Evolutionary conservation across 176 grass and related monocot genomes (phyloP).

Genomic region (Leersia perrieri): DNA sequence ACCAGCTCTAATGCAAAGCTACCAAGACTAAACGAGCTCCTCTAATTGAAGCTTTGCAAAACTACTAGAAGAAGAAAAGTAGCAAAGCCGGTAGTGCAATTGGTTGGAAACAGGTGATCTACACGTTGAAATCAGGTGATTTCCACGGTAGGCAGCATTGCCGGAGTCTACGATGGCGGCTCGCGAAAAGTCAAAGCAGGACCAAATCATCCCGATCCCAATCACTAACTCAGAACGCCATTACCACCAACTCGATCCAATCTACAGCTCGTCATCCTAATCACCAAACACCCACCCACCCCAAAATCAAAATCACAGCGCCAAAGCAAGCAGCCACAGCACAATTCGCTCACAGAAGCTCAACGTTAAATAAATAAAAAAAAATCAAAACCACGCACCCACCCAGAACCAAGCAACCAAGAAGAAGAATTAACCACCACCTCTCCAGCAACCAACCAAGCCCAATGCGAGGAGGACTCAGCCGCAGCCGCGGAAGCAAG

Average conservation of each 20-base stretch:
- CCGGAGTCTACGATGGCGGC: constrained; percentile 22
- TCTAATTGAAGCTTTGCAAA: neutral
- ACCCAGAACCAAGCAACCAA: neutral
- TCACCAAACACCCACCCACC: neutral
- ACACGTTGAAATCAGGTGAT: constrained; percentile 39
- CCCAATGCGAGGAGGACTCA: constrained; percentile 30
- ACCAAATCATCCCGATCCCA: constrained; percentile 31
- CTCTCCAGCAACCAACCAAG: neutral
- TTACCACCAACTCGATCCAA: constrained; percentile 29
- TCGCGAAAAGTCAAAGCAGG: constrained; percentile 46
- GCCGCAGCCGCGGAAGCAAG: neutral
- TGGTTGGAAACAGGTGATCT: constrained; percentile 22
- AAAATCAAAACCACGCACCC: constrained; percentile 14
- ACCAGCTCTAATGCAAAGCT: neutral
- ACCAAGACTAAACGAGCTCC: neutral
- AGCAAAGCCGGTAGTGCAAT: constrained; percentile 1
- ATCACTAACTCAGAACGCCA: neutral
- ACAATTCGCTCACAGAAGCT: neutral
- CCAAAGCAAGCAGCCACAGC: too few species aligned
- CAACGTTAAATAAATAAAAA: too few species aligned
- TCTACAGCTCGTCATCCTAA: neutral
- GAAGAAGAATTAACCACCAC: neutral
- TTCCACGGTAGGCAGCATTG: constrained; percentile 1
- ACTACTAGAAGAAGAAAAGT: neutral
- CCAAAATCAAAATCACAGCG: constrained; percentile 10